These are phyloP conservation scores for Nemania bipapillata DNA, from an alignment of 2,329 filamentous ascomycete species.

Conservation along the genomic window DNA sequence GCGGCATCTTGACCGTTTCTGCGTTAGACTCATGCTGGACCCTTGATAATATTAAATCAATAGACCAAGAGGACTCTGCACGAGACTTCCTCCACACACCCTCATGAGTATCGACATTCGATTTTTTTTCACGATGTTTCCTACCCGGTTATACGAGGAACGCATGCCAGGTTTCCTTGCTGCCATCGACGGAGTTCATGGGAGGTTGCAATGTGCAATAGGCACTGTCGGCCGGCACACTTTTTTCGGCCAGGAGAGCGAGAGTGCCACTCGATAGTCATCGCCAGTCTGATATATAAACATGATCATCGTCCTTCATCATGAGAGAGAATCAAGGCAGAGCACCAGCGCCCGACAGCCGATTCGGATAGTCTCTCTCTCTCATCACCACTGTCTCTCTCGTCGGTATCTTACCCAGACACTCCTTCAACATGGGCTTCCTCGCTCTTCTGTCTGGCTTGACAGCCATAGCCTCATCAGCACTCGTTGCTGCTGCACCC, in stretches of 20 bases:
- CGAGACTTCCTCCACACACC: conserved; percentile 32
- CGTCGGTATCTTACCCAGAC: conserved; percentile 18
- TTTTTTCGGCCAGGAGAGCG: not conserved
- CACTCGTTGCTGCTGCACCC: conserved; percentile 41
- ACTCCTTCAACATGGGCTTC: conserved; percentile 40
- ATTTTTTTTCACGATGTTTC: conserved; percentile 10
- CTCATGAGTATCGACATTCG: conserved; percentile 12
- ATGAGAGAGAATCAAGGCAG: conserved; percentile 19
- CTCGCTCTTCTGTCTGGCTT: conserved; percentile 35
- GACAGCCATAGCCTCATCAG: conserved; percentile 36
- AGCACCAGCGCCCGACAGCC: conserved; percentile 35
- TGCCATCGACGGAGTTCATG: conserved; percentile 7
- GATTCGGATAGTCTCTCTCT: conserved; percentile 27
- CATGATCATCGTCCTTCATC: conserved; percentile 10
- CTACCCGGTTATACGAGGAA: conserved; percentile 5
- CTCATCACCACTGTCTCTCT: conserved; percentile 22
- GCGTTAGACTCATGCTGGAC: conserved; percentile 29
- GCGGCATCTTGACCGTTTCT: conserved; percentile 29
- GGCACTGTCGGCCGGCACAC: not conserved
- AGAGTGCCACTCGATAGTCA: not conserved
- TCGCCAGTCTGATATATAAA: conserved; percentile 32
- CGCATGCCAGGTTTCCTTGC: conserved; percentile 6
- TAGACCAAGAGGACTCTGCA: conserved; percentile 28
- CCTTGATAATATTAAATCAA: conserved; percentile 42
- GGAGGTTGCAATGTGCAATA: conserved; percentile 21